Percentiles rank a stretch among this genome's conserved stretches.
phyloP scores from a whole-genome alignment of 768 basidiomycete species.

The Sarcomyxa edulis region DNA sequence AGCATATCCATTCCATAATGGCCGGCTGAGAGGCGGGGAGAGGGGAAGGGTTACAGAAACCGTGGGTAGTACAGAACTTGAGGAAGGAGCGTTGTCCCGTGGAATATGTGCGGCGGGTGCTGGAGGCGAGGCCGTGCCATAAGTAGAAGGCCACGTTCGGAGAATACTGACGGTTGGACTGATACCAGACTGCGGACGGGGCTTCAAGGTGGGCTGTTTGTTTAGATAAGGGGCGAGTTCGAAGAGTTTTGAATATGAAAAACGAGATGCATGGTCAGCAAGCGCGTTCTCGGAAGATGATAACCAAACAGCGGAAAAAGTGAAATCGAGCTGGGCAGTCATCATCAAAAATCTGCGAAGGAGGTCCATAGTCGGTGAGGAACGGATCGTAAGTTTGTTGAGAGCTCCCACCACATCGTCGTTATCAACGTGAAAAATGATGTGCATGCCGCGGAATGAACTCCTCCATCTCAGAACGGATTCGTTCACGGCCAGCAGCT shows the following conservation, averaged over 20 bases:
- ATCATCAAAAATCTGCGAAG: slow-evolving; percentile 12
- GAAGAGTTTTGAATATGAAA: slow-evolving; percentile 19
- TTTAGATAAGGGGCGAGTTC: slow-evolving; percentile 16
- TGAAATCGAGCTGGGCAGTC: slow-evolving; percentile 13
- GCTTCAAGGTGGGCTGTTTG: slow-evolving; percentile 10
- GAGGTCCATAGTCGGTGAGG: slow-evolving; percentile 9
- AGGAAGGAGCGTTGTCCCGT: slow-evolving; percentile 25
- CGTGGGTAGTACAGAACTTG: too few relatives aligned
- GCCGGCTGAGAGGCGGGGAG: slow-evolving; percentile 12
- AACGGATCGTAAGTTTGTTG: slow-evolving; percentile 18
- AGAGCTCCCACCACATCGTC: slow-evolving; percentile 14
- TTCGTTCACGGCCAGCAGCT: slow-evolving; percentile 23
- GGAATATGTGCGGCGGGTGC: too few relatives aligned
- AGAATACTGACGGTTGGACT: slow-evolving; percentile 4
- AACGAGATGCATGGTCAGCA: slow-evolving; percentile 23
- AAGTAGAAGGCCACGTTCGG: background rate
- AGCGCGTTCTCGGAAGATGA: slow-evolving; percentile 13
- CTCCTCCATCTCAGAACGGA: slow-evolving; percentile 24
- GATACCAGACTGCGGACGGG: slow-evolving; percentile 16
- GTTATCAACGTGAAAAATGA: too few relatives aligned
- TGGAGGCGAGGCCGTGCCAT: too few relatives aligned
- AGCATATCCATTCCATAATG: slow-evolving; percentile 16
- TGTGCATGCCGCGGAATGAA: slow-evolving; percentile 15
- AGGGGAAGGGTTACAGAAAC: slow-evolving; percentile 2
- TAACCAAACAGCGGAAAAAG: slow-evolving; percentile 19